Base-by-base conservation (phyloP, 176 grass and related monocot species). In the Aechmea fasciata region DNA sequence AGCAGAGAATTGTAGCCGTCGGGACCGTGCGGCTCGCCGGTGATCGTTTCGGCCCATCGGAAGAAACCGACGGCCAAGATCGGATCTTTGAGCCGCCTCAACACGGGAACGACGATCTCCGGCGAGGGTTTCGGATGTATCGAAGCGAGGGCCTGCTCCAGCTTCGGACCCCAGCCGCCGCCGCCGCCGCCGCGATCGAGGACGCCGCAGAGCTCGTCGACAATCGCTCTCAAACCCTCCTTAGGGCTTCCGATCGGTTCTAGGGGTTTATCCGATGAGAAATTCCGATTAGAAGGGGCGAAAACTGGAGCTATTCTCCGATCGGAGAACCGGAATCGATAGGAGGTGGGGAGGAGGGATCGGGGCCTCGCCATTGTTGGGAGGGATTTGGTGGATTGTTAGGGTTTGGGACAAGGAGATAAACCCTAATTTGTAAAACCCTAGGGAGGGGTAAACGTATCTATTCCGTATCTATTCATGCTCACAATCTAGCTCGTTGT, bases 1-100 rank as follows among this genome's bases (percentile, higher is more conserved):
- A 92, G 82, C 48, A 92, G 71, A 17, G 76, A 73, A 64, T 75
- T 83, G 69, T 97, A 92, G 13, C 86, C 84, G 13, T 92, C 82
- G 15, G 71, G 67, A 13, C 64, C 65, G 17, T 92, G 86, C 10
- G 86, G 68, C 26, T 81, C 79, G 2, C 76, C 79, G 11, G 65
- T 79, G 10, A 71, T 69, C 77, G 76, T 70, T 49, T 88, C 84
- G 1, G 81, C 75, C 80, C 84, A 85, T 13, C 64, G 78, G 78
- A 90, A 90, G 80, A 87, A 97, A 13, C 83, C 78, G 2, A 79
- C 73, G 7, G 89, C 86, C 59, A 97, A 77, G 13, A 73, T 79
- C 48, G 82, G 77, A 52, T 83, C 83, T 57, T 62, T 85, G 65
- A 85, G 81, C 48, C 81, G 29, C 48, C 71, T 88, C 20, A 97